Percentiles rank a stretch among this genome's conserved stretches.
phyloP scores from a whole-genome alignment of 441 rosid species.

The Erodium moschatum region DNA sequence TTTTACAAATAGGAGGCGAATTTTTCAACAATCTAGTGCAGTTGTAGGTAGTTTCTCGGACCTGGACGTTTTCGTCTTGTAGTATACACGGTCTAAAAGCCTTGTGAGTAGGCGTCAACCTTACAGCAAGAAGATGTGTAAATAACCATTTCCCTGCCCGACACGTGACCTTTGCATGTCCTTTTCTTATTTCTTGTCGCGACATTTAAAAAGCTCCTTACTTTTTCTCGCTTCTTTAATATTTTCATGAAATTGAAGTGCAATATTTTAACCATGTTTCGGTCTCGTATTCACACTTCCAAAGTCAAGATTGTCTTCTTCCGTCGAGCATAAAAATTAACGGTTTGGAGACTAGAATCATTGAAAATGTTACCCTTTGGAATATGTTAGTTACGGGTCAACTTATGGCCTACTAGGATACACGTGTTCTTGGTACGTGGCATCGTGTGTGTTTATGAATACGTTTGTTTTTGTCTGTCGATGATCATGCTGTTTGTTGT shows the following conservation, averaged over 20 bases:
- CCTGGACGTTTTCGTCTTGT: slow-evolving; percentile 14
- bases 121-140: neutral
- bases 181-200: neutral
- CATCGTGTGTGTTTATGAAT: neutral
- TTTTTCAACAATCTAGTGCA: neutral
- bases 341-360: no score
- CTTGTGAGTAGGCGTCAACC: slow-evolving; percentile 10
- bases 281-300: slow-evolving; percentile 6
- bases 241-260: neutral
- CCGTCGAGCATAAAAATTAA: no score
- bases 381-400: slow-evolving; percentile 11
- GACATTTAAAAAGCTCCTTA: neutral
- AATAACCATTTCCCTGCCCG: neutral
- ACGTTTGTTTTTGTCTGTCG: neutral
- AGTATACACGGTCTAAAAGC: neutral
- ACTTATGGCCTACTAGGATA: slow-evolving; percentile 23
- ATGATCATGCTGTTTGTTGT: no score
- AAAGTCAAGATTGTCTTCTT: slow-evolving; percentile 14
- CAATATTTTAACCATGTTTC: neutral
- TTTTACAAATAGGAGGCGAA: no score
- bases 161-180: slow-evolving; percentile 18
- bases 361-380: neutral
- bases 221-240: neutral
- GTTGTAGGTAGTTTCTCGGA: slow-evolving; percentile 22
- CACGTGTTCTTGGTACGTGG: slow-evolving; percentile 23